These are phyloP conservation scores for Fusarium metavorans DNA, from an alignment of 2,329 filamentous ascomycete genomes.

Conservation along the genomic window DNA sequence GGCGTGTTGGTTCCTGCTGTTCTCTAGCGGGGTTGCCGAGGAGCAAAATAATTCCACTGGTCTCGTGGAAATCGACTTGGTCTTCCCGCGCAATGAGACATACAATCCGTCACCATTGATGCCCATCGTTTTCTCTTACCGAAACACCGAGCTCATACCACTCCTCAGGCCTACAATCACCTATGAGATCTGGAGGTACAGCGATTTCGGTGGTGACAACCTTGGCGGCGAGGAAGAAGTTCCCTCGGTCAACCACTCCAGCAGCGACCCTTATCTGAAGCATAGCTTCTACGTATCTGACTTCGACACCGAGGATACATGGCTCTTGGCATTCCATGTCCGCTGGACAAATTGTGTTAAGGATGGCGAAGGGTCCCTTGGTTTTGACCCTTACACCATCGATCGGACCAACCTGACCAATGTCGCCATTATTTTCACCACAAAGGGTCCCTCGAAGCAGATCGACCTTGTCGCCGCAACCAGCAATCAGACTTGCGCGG, in stretches of 20 bases:
- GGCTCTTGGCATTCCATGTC: neutral
- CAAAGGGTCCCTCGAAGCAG: neutral
- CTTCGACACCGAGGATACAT: neutral
- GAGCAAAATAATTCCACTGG: neutral
- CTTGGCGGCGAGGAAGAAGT: rapidly evolving
- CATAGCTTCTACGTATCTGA: rapidly evolving
- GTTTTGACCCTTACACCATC: neutral
- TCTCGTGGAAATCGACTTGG: neutral
- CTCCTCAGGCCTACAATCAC: neutral
- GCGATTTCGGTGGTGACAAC: neutral
- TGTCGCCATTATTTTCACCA: neutral
- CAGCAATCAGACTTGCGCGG: neutral
- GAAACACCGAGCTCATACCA: neutral
- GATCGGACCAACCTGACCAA: neutral
- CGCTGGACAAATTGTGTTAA: neutral
- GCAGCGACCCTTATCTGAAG: neutral
- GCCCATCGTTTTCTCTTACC: constrained; percentile 13
- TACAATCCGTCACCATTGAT: neutral
- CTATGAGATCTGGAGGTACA: neutral
- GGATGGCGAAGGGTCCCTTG: neutral
- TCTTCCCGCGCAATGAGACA: constrained; percentile 18
- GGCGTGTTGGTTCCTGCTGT: constrained; percentile 6
- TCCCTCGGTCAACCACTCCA: neutral
- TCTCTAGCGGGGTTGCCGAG: neutral
- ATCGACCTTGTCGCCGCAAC: constrained; percentile 3